Evolutionary conservation across 2,329 filamentous ascomycete genomes (phyloP).

Genomic region (Alternaria incomplexa): DNA sequence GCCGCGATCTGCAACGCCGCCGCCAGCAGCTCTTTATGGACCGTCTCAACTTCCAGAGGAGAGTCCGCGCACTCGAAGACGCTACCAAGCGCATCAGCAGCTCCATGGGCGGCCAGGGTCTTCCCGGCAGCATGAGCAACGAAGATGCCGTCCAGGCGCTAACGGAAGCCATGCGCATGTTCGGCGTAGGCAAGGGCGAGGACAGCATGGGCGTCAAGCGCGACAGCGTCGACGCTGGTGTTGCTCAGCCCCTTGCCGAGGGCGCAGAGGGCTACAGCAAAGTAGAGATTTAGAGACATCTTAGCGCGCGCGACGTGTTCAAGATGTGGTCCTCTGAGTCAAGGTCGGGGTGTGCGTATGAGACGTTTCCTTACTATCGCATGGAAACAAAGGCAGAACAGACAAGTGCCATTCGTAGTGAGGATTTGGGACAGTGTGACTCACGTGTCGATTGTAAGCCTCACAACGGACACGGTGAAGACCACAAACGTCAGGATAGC

Average conservation of each 20-base stretch:
- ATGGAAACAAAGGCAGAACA: not conserved
- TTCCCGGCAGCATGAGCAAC: constrained; percentile 38
- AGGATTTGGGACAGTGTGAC: not conserved
- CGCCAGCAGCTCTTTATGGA: constrained; percentile 94
- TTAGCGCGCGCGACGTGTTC: not conserved
- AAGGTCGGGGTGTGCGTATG: not conserved
- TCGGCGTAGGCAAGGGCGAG: constrained; percentile 47
- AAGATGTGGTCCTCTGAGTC: not conserved
- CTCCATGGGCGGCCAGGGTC: constrained; percentile 37
- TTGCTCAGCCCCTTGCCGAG: constrained; percentile 38
- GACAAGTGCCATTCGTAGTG: no score
- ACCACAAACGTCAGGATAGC: not conserved
- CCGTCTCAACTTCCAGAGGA: constrained; percentile 84
- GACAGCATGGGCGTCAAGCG: constrained; percentile 43
- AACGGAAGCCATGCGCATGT: constrained; percentile 41
- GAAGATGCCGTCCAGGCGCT: constrained; percentile 44
- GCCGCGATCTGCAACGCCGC: constrained; percentile 87
- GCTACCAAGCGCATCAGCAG: constrained; percentile 61
- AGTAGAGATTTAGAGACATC: constrained; percentile 39
- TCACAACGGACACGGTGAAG: not conserved
- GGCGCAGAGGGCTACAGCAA: constrained; percentile 42
- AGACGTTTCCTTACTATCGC: not conserved
- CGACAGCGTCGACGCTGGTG: constrained; percentile 34
- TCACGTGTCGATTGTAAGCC: not conserved
- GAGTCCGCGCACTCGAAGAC: constrained; percentile 83